Conservation (phyloP, 805 yeast species). For the Schwanniomyces occidentalis region DNA sequence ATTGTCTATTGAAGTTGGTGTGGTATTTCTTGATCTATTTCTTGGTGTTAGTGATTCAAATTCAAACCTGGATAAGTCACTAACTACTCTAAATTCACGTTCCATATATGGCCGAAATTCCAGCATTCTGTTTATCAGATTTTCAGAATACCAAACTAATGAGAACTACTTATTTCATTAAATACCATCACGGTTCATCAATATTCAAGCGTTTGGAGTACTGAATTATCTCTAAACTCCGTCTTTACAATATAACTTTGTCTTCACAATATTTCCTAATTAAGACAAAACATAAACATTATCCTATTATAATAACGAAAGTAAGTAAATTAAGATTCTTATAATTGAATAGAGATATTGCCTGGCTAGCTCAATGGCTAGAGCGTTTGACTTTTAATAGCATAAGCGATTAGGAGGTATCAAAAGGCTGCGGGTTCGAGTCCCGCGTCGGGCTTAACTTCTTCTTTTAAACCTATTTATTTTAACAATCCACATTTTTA, state of each 20-base stretch:
- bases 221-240: no score
- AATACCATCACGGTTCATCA: no score
- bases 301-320: no score
- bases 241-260: no score
- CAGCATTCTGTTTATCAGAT: conserved; percentile 10
- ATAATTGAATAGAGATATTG: no score
- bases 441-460: conserved; percentile 23
- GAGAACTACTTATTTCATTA: no score
- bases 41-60: conserved; percentile 23
- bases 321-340: no score
- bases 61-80: conserved; percentile 36
- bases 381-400: conserved; percentile 20
- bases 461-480: no score
- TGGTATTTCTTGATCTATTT: conserved; percentile 30
- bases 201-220: no score
- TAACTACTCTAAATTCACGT: conserved; percentile 24
- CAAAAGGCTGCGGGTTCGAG: conserved; percentile 25
- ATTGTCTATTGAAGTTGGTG: conserved; percentile 26
- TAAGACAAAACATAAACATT: no score
- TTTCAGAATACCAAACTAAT: not conserved
- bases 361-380: conserved; percentile 21
- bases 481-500: no score
- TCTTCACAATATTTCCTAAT: no score
- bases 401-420: conserved; percentile 6
- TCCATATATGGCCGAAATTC: conserved; percentile 20